Percentiles rank a stretch among this genome's conserved stretches.
Conservation (phyloP, 176 grass and related monocot species). For the Areca catechu region DNA sequence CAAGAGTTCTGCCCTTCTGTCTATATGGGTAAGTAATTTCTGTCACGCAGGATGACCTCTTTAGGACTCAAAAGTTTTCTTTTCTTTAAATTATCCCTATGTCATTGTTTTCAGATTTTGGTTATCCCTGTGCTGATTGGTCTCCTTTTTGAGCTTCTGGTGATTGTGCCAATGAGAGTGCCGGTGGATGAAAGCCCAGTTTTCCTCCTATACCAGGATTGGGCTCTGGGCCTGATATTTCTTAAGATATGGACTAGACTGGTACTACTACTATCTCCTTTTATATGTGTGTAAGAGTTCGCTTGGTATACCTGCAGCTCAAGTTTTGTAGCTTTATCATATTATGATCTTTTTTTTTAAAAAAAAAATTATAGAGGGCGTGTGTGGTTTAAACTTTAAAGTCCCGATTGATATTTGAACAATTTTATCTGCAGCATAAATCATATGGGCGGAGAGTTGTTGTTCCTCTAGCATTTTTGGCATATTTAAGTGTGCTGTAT, state of each 20-base stretch:
- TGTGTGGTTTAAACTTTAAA: too few species aligned
- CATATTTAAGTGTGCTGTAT: conserved; percentile 11
- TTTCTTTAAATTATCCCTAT: not conserved
- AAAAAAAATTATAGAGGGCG: too few species aligned
- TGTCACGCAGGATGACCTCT: not conserved
- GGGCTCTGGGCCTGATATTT: conserved; percentile 64
- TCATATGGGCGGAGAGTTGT: not conserved
- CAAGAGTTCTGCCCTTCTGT: conserved; percentile 28
- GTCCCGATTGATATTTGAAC: too few species aligned
- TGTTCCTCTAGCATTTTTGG: conserved; percentile 2
- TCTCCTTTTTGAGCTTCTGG: conserved; percentile 83
- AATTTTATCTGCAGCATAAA: too few species aligned
- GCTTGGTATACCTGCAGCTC: too few species aligned
- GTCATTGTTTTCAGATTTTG: conserved; percentile 54
- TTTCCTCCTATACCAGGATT: conserved; percentile 97
- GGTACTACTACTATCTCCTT: conserved; percentile 12
- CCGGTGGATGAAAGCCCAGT: conserved; percentile 93
- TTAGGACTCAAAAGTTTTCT: conserved; percentile 28
- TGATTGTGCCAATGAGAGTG: conserved; percentile 94
- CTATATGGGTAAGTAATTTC: conserved; percentile 38
- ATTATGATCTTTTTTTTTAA: too few species aligned
- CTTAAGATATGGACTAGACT: conserved; percentile 38
- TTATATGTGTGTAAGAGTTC: too few species aligned
- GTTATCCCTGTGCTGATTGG: conserved; percentile 92
- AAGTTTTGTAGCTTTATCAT: too few species aligned